Evolutionary conservation across 179 eudicot genomes (phyloP), one percentile per base, ranked within the genome.

Genomic region (Silene coronaria): DNA sequence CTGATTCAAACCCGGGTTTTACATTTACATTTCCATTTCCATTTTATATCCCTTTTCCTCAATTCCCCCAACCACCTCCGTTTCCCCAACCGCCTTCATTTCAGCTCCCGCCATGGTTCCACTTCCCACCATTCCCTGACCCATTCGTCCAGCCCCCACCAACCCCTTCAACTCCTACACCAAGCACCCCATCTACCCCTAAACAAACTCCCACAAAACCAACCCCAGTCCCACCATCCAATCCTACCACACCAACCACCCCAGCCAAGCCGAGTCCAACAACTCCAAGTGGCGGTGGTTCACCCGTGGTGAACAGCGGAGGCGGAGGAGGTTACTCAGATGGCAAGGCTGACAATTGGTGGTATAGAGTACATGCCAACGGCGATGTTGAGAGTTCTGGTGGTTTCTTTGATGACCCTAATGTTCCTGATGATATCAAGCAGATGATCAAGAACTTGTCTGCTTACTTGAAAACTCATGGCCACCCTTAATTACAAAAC

Each of bases 311-410:
- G 8, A 70, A 27, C 10, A 7, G 32, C 1, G 79, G 79, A 27
- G 32, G 55, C 16, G 79, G 79, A 51, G 19, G 57, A 16, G 73
- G 66, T 4, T 42, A 51, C 23, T 45, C 16, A 2, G 61, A 77
- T 28, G 75, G 75, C 13, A 62, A 60, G 57, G 13, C 75, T 13
- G 22, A 77, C 38, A 70, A 42, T 30, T 77, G 79, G 79, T 77
- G 79, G 79, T 77, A 77, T 21, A 14, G 62, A 45, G 55, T 76
- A 2, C 58, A 76, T 30, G 69, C 79, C 14, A 76, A 76, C 24
- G 79, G 79, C 3, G 22, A 70, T 1, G 74, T 76, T 3, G 59
- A 70, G 9, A 23, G 68, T 9, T 76, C 79, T 10, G 68, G 66
- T 14, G 71, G 71, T 30, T 76, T 76, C 69, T 76, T 42, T 6